Conservation (phyloP, 306 rosid species). For the Malus fusca region DNA sequence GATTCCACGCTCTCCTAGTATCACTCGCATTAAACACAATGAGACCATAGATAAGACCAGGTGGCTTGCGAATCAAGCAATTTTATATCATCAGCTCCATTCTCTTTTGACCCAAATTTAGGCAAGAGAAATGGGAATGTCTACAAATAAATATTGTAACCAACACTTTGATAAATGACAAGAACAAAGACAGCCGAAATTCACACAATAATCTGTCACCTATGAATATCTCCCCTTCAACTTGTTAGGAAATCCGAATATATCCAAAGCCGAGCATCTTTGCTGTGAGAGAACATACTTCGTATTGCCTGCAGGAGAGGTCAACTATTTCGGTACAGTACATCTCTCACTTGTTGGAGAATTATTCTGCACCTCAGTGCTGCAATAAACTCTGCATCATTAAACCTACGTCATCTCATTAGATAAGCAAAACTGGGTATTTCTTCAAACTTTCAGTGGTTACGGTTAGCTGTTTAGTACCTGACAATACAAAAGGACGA, state of each 20-base stretch:
- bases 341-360: not conserved
- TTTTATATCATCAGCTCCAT: not conserved
- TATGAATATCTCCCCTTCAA: not conserved
- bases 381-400: not conserved
- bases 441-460: conserved; percentile 20
- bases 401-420: not conserved
- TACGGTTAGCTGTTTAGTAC: conserved; percentile 31
- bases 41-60: not conserved
- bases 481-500: conserved; percentile 28
- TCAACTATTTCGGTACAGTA: not conserved
- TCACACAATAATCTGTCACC: not conserved
- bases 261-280: not conserved
- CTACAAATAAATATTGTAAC: not conserved
- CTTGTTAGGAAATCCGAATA: not conserved
- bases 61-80: not conserved
- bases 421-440: conserved; percentile 13
- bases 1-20: no score
- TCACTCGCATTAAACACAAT: no score
- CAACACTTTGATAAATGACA: not conserved
- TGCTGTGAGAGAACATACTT: not conserved
- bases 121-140: conserved; percentile 6
- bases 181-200: not conserved
- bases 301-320: not conserved
- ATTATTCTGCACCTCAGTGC: conserved; percentile 8
- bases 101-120: not conserved